These are phyloP conservation scores for Paraleonurus japonicus DNA, from an alignment of 257 asterid species.

Conservation along the genomic window DNA sequence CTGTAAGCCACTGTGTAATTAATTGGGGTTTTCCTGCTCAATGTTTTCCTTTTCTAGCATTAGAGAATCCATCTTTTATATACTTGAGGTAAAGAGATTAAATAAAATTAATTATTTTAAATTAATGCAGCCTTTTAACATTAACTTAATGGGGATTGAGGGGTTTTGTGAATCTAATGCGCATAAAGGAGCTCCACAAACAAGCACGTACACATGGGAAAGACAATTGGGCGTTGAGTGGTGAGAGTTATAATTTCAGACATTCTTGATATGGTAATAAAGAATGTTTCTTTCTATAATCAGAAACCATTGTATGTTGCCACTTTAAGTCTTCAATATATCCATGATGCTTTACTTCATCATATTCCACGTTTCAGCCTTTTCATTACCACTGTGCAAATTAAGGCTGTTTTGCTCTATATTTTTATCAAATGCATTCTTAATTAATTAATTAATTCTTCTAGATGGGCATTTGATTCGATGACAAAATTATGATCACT, in stretches of 20 bases:
- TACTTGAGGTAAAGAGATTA: not conserved
- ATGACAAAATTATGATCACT: not conserved
- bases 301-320: constrained; percentile 32
- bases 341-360: constrained; percentile 1
- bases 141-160: not conserved
- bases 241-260: constrained; percentile 13
- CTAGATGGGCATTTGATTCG: constrained; percentile 21
- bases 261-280: constrained; percentile 29
- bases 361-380: constrained; percentile 18
- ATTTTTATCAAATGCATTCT: not conserved
- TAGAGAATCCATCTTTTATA: constrained; percentile 15
- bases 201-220: constrained; percentile 13
- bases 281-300: constrained; percentile 27
- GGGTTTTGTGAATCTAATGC: constrained; percentile 17
- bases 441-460: not conserved
- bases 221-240: constrained; percentile 10
- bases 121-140: not conserved
- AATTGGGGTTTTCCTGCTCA: not conserved
- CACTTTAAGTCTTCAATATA: constrained; percentile 31
- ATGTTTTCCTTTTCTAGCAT: constrained; percentile 16
- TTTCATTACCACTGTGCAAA: not conserved
- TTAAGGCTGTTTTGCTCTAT: constrained; percentile 1
- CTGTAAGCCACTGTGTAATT: not conserved
- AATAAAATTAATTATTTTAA: not conserved
- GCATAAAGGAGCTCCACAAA: constrained; percentile 66